Evolutionary conservation across 2,329 filamentous ascomycete genomes (phyloP).

Genomic region (Diaporthe batatas): DNA sequence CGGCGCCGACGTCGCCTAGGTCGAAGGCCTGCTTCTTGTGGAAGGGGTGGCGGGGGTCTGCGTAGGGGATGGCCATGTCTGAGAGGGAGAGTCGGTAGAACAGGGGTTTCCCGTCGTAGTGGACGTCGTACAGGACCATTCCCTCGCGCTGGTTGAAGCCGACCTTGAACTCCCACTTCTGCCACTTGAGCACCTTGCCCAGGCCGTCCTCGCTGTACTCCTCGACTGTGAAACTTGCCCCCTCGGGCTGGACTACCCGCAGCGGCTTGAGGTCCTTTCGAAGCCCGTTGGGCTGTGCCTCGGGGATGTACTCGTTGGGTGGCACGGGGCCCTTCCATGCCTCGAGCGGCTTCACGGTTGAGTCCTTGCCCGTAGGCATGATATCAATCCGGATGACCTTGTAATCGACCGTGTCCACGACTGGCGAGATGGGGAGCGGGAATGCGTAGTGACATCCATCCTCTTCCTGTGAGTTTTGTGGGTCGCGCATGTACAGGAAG

Average conservation of each 20-base stretch:
- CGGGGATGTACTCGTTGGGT: constrained; percentile 74
- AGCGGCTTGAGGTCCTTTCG: constrained; percentile 73
- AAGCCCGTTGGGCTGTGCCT: constrained; percentile 65
- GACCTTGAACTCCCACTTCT: constrained; percentile 72
- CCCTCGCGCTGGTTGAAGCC: constrained; percentile 75
- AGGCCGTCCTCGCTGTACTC: constrained; percentile 46
- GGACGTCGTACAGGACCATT: constrained; percentile 72
- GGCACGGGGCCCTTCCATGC: constrained; percentile 67
- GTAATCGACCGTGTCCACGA: constrained; percentile 72
- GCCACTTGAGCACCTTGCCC: constrained; percentile 50
- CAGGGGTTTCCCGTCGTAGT: constrained; percentile 70
- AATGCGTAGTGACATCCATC: constrained; percentile 79
- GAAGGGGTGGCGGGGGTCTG: constrained; percentile 71
- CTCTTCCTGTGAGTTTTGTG: constrained; percentile 67
- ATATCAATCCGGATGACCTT: constrained; percentile 78
- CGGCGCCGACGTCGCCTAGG: constrained; percentile 75
- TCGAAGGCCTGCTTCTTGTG: constrained; percentile 77
- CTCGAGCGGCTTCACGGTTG: constrained; percentile 65
- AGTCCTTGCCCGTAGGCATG: constrained; percentile 75
- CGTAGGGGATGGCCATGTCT: constrained; percentile 76
- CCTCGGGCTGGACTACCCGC: constrained; percentile 73
- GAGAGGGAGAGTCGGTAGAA: constrained; percentile 72
- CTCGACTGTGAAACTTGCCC: constrained; percentile 66
- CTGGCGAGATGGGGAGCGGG: constrained; percentile 75
- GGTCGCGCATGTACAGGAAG: constrained; percentile 76